Base-by-base conservation (phyloP, 371 early-diverging fungal species). In the Mortierella sp. region DNA sequence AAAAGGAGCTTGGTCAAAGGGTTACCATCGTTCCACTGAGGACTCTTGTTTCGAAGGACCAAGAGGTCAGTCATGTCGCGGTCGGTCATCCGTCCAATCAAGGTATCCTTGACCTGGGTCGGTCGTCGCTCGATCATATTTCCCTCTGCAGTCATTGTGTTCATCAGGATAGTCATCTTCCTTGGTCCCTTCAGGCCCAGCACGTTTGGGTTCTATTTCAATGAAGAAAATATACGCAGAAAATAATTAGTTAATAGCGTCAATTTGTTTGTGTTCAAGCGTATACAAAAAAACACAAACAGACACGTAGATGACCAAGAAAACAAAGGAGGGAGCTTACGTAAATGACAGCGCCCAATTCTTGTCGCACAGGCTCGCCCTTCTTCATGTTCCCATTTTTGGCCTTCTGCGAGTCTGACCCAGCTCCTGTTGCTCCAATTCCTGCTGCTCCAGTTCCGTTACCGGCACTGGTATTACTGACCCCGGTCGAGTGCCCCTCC, bases 151-250 rank as follows among this genome's bases (percentile, higher is more conserved):
- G 90, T 91, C 89, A 96, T 90, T 7, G 91, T 91, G 63, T 94
- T 95, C 85, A 94, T 87, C 66, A 97, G 70, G 16, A 96, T 93
- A 0, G 96, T 95, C 96, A 97, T 97, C 79, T 95, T 96, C 45
- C 98, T 91, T 11, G 98, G 98, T 0, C 97, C 98, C 83, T 94
- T 95, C 77, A 95, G 92, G 11, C 97, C 97, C 47, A 97, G 89
- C 11, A 96, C 92, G 79, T 96, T 97, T 3, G 95, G 94, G 64
- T 97, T 95, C 94, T 97, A 80, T 8, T 41, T 2, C 4, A 43
- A 22, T 19, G 26, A 34, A 61, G 39, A 8, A 31, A 58, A 43
- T n/a, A 9, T 45, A 14, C 26, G n/a, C 24, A 55, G 22, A 19
- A 34, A 44, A 61, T 22, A 70, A 13, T 50, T 65, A 66, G 69